A percentile compares a stretch with the other conserved stretches of the same genome.
phyloP scores from a whole-genome alignment of 805 yeast species.

The Metschnikowia vanudenii region DNA sequence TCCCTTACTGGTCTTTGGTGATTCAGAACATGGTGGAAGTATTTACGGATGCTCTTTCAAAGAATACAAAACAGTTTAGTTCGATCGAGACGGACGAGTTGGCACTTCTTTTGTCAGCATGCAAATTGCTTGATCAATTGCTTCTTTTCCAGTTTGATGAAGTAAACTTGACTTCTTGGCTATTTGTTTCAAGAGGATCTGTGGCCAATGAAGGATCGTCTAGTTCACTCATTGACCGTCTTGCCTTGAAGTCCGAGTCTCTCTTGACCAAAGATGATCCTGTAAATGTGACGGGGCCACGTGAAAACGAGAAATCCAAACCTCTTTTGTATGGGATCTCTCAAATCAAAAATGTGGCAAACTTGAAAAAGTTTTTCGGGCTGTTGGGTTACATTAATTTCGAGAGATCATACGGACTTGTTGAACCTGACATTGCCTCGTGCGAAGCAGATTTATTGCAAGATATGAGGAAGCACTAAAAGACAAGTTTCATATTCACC shows the following conservation, averaged over 20 bases:
- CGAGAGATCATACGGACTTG: conserved; percentile 61
- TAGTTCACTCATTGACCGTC: conserved; percentile 49
- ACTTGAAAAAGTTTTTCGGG: conserved; percentile 63
- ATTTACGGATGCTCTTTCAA: conserved; percentile 40
- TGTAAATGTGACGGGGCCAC: conserved; percentile 35
- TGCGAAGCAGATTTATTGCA: conserved; percentile 56
- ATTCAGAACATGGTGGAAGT: conserved; percentile 57
- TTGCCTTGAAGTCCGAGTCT: conserved; percentile 34
- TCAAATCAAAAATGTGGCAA: conserved; percentile 38
- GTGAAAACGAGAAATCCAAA: conserved; percentile 21
- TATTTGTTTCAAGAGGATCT: conserved; percentile 70
- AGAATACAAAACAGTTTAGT: conserved; percentile 24
- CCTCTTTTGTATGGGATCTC: conserved; percentile 50
- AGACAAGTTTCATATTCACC: background rate
- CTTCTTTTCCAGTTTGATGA: conserved; percentile 72
- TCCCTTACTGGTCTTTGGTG: conserved; percentile 68
- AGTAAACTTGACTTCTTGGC: conserved; percentile 77
- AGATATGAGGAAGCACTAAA: conserved; percentile 44
- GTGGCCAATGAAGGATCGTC: conserved; percentile 29
- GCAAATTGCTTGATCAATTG: conserved; percentile 76
- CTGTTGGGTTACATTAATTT: conserved; percentile 61
- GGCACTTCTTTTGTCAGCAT: conserved; percentile 51
- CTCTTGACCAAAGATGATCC: conserved; percentile 35
- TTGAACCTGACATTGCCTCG: conserved; percentile 24
- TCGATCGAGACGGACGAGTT: conserved; percentile 38